These are phyloP conservation scores for Penicillium bovifimosum DNA, from an alignment of 495 filamentous ascomycete genomes.

Conservation along the genomic window DNA sequence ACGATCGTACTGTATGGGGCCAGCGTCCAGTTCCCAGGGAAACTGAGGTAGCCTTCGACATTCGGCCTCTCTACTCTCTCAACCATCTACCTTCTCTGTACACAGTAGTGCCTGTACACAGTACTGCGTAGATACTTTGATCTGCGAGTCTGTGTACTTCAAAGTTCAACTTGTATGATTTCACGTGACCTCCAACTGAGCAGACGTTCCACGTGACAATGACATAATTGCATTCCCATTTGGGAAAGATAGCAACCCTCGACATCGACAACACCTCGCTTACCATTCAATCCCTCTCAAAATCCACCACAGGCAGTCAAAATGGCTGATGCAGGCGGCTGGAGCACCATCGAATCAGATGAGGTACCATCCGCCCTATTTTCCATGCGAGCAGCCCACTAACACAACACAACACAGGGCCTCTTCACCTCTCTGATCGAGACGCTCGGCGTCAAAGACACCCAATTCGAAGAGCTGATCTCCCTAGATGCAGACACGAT, in stretches of 20 bases:
- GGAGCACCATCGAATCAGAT: conserved; percentile 87
- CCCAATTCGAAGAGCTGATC: conserved; percentile 96
- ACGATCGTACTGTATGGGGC: no score
- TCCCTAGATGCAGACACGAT: conserved; percentile 79
- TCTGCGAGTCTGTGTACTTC: no score
- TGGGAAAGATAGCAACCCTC: conserved; percentile 2
- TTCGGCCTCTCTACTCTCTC: no score
- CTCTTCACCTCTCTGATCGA: conserved; percentile 94
- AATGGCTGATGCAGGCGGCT: conserved; percentile 51
- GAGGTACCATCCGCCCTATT: conserved; percentile 54
- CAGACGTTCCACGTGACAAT: conserved; percentile 1
- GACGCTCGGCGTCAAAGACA: conserved; percentile 82
- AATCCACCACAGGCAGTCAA: neutral
- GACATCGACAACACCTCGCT: neutral
- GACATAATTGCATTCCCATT: conserved; percentile 9
- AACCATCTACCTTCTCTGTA: no score
- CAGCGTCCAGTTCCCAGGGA: no score
- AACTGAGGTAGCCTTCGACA: no score
- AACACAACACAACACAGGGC: conserved; percentile 51
- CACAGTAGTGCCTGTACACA: no score
- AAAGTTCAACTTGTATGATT: no score
- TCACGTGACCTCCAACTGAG: neutral
- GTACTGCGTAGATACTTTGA: neutral
- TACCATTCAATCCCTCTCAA: neutral
- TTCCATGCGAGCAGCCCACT: conserved; percentile 3